Evolutionary conservation across 2,329 filamentous ascomycete genomes (phyloP).

Genomic region (Aspergillus arachidicola): DNA sequence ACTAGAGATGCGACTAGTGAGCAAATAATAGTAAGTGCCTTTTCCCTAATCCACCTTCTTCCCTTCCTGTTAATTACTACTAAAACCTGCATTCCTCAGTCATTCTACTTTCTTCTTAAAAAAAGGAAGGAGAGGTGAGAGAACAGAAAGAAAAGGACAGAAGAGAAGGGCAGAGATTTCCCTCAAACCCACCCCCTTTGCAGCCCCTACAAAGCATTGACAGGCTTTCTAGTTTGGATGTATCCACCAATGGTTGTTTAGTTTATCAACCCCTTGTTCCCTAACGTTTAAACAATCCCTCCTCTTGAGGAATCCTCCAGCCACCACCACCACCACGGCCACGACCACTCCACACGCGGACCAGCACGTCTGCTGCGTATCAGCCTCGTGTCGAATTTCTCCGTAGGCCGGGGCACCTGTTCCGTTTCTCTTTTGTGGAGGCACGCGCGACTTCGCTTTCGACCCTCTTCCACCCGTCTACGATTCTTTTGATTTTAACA

Average conservation of each 20-base stretch:
- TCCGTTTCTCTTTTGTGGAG: background rate
- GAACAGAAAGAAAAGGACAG: background rate
- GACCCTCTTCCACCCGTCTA: background rate
- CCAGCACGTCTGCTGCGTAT: slow-evolving; percentile 3
- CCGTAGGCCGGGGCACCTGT: slow-evolving; percentile 1
- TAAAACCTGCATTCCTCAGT: background rate
- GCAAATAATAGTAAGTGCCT: background rate
- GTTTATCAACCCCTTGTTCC: background rate
- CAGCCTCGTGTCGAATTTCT: slow-evolving; percentile 13
- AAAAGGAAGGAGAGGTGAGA: too few species aligned
- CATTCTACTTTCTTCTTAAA: background rate
- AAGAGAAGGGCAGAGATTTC: background rate
- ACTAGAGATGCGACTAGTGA: slow-evolving; percentile 1
- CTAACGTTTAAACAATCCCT: slow-evolving; percentile 22
- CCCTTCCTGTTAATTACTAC: background rate
- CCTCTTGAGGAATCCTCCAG: slow-evolving; percentile 29
- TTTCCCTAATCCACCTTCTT: background rate
- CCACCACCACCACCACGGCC: slow-evolving; percentile 18
- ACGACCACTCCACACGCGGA: background rate
- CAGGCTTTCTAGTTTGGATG: background rate
- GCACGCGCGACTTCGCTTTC: background rate
- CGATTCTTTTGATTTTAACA: background rate
- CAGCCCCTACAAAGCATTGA: background rate
- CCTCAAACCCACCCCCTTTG: background rate
- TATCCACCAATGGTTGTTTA: background rate